Percentiles rank a stretch among this genome's conserved stretches.
Conservation (phyloP, 345 rosid genomes). For the Acer negundo region DNA sequence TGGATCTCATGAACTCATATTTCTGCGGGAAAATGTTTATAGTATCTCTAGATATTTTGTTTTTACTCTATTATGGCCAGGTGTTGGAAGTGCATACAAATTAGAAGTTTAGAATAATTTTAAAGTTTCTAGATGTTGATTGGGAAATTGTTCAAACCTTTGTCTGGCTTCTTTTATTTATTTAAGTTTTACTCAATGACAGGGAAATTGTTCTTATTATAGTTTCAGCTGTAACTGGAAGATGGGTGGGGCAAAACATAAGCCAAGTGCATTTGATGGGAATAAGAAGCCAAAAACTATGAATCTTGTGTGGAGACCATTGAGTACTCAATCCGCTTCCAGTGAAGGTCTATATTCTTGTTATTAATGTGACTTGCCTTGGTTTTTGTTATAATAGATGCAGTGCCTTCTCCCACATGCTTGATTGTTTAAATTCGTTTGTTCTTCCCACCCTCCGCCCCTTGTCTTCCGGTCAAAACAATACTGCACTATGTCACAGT, state of each 20-base stretch:
- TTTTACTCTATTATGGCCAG: neutral
- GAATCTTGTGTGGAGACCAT: conserved; percentile 56
- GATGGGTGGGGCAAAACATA: conserved; percentile 36
- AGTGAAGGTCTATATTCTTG: conserved; percentile 46
- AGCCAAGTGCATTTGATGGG: conserved; percentile 26
- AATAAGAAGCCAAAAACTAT: conserved; percentile 39
- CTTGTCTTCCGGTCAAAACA: neutral
- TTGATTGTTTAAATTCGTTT: neutral
- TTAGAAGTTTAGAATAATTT: neutral
- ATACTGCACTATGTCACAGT: neutral
- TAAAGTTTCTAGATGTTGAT: neutral
- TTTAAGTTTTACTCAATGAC: conserved; percentile 11
- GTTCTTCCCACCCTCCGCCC: neutral
- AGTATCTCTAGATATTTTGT: neutral
- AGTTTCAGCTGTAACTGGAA: conserved; percentile 31
- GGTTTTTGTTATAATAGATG: conserved; percentile 4
- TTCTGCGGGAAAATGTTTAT: neutral
- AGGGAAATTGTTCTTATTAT: conserved; percentile 34
- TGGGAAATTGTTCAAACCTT: conserved; percentile 11
- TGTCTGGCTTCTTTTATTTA: conserved; percentile 14
- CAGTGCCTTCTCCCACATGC: neutral
- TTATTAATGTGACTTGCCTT: neutral
- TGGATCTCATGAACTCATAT: neutral
- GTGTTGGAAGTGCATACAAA: neutral
- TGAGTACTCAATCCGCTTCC: conserved; percentile 48